These are phyloP conservation scores for Lipomyces spencermartinsiae DNA, from an alignment of 805 yeast species.

Conservation along the genomic window DNA sequence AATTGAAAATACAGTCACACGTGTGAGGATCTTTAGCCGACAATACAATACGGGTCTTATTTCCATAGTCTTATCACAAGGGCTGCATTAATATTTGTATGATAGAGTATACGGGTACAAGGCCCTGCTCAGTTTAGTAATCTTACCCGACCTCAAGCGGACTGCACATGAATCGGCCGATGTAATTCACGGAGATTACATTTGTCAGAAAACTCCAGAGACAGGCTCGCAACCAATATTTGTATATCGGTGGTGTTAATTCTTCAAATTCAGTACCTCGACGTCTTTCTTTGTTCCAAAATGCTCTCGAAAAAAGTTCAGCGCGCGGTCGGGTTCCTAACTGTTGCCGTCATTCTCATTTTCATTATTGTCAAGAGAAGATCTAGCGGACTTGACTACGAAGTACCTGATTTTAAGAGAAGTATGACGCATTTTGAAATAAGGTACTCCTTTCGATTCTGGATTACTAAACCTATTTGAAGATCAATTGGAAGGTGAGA, in stretches of 20 bases:
- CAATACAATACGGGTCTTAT: too few species aligned
- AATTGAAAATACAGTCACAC: too few species aligned
- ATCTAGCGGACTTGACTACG: conserved; percentile 17
- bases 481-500: background rate
- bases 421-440: conserved; percentile 4
- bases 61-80: too few species aligned
- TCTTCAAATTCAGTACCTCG: background rate
- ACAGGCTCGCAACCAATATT: background rate
- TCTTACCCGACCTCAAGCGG: background rate
- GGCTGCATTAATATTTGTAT: too few species aligned
- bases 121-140: too few species aligned
- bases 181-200: too few species aligned
- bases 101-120: too few species aligned
- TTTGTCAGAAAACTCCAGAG: too few species aligned
- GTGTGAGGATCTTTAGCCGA: too few species aligned
- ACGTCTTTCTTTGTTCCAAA: background rate
- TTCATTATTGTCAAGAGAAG: background rate
- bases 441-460: background rate
- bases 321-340: background rate
- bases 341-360: background rate
- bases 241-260: background rate
- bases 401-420: conserved; percentile 28
- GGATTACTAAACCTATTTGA: background rate
- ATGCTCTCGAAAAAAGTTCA: background rate
- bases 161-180: too few species aligned